Evolutionary conservation across 129 eudicot species (phyloP), one percentile per base, ranked within the genome.

Genomic region (Dittrichia graveolens): DNA sequence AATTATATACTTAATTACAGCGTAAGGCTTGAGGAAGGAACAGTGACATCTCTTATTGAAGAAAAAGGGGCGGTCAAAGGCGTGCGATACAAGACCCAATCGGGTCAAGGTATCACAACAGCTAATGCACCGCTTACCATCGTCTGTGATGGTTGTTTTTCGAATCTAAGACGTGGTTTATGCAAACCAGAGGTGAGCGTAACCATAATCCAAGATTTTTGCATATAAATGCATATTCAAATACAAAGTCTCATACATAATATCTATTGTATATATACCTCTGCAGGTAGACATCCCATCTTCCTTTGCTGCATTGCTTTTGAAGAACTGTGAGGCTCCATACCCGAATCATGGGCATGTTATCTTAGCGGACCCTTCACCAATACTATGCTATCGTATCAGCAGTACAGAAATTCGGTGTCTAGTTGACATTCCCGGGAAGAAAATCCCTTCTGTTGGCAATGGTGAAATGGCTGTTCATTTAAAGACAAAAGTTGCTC

Each of bases 121-220:
- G 81, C 88, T 44, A 56, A 73, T 64, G 93, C 96, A 38, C 90
- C 96, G 13, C 90, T 89, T 41, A 89, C 96, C 45, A 82, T 86
- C 16, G 92, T 89, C 15, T 89, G 91, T 48, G 96, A 89, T 80
- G 96, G 96, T 4, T 89, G 96, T 67, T 89, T 86, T 63, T 89
- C 92, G 34, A 89, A 86, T 75, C 72, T 89, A 69, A 81, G 96
- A 81, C 87, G 90, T 46, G 85, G 90, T 41, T 82, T 89, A 10
- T 86, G 96, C 78, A 81, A 85, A 53, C 88, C 96, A 18, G 82
- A 86, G 90, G 96, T 89, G 35, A 80, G 70, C 56, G 2, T 53
- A 55, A 45, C 43, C 24, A 35, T 3, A 37, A 16, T 46, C 42
- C 77, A 53, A 55, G 16, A 44, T 19, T 61, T 41, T n/a, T 10